phyloP scores from a whole-genome alignment of 139 green algal genomes.

The Chlamydomonas sphaeroides region DNA sequence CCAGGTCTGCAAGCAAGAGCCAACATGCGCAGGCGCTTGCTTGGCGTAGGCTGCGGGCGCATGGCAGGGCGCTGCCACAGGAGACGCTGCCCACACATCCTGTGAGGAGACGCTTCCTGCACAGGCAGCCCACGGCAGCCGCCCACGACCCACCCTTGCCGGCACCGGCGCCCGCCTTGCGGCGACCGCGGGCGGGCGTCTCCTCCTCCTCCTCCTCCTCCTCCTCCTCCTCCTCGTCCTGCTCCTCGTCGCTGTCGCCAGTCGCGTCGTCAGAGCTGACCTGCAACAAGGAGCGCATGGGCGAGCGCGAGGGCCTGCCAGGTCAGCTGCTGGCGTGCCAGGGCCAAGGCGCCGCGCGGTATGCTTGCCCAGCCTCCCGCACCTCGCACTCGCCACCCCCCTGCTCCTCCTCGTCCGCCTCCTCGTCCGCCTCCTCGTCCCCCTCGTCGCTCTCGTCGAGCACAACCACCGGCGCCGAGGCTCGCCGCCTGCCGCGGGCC shows the following conservation, averaged over 20 bases:
- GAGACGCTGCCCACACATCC: no score
- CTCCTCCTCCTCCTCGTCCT: background rate
- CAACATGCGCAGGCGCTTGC: no score
- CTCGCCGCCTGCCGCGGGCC: no score
- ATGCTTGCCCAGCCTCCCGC: no score
- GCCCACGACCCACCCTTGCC: background rate
- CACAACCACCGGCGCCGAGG: background rate
- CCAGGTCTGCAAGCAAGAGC: no score
- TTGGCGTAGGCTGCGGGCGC: no score
- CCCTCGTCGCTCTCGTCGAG: background rate
- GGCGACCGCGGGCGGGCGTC: background rate
- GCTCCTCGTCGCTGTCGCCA: background rate
- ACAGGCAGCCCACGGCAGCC: background rate
- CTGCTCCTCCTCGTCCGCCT: constrained; percentile 4
- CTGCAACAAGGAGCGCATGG: background rate
- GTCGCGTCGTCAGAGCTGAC: background rate
- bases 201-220: background rate
- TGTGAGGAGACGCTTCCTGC: no score
- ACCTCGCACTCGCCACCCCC: background rate
- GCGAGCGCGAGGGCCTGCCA: background rate
- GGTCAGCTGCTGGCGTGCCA: no score
- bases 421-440: background rate
- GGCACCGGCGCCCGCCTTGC: background rate
- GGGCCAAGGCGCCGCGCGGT: background rate
- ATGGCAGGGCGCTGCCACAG: no score